Percentiles rank a stretch among this genome's conserved stretches.
Conservation (phyloP, 1,284 basidiomycete genomes). For the Ustilago trichophora region DNA sequence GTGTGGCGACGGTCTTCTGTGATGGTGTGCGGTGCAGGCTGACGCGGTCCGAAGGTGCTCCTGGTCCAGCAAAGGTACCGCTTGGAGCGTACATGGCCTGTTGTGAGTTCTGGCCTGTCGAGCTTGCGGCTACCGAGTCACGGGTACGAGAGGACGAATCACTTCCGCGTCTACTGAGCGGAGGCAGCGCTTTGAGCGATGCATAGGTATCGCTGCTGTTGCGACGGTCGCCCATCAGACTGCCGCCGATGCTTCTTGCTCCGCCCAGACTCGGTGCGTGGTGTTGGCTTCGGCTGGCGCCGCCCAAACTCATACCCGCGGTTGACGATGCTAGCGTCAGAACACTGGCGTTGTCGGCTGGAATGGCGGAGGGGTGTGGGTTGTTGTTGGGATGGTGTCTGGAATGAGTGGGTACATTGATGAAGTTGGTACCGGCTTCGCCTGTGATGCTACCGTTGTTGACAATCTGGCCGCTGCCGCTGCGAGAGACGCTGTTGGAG, state of each 20-base stretch:
- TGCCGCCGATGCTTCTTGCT: slow-evolving; percentile 54
- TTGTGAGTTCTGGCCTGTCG: slow-evolving; percentile 52
- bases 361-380: slow-evolving; percentile 86
- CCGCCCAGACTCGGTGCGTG: slow-evolving; percentile 51
- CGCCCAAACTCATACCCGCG: slow-evolving; percentile 53
- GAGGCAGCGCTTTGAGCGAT: slow-evolving; percentile 59
- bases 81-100: slow-evolving; percentile 44
- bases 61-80: slow-evolving; percentile 12
- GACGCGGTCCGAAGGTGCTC: slow-evolving; percentile 27
- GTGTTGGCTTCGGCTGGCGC: slow-evolving; percentile 45
- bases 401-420: slow-evolving; percentile 77
- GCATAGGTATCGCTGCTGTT: slow-evolving; percentile 60
- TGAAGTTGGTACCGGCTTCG: slow-evolving; percentile 33
- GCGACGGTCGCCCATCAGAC: slow-evolving; percentile 55
- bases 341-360: slow-evolving; percentile 87
- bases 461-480: slow-evolving; percentile 17
- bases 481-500: slow-evolving; percentile 17
- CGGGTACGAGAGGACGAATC: slow-evolving; percentile 53
- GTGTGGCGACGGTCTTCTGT: slow-evolving; percentile 58
- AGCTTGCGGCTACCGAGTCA: slow-evolving; percentile 48
- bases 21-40: slow-evolving; percentile 59
- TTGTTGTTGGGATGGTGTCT: slow-evolving; percentile 93
- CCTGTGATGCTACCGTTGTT: not conserved
- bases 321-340: slow-evolving; percentile 92
- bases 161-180: slow-evolving; percentile 59